A percentile compares a stretch with the other conserved stretches of the same genome.
Conservation (phyloP, 2,329 filamentous ascomycete genomes). For the Botryotinia calthae region DNA sequence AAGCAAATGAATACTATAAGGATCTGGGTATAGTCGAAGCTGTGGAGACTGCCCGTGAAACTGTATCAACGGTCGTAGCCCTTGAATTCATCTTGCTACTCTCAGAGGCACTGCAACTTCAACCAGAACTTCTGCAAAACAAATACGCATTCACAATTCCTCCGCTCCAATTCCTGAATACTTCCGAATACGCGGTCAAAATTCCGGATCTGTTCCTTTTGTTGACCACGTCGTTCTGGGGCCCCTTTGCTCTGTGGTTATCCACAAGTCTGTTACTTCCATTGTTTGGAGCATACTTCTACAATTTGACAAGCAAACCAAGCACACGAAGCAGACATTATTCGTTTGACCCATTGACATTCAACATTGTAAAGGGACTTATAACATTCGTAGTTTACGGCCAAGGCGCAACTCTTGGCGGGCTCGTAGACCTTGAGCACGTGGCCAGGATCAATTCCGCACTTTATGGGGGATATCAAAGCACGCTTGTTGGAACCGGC, state of each 20-base stretch:
- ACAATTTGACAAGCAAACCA: slow-evolving; percentile 71
- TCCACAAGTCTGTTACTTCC: slow-evolving; percentile 71
- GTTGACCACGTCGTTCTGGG: slow-evolving; percentile 78
- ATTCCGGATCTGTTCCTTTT: slow-evolving; percentile 80
- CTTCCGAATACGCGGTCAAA: slow-evolving; percentile 59
- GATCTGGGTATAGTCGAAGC: slow-evolving; percentile 65
- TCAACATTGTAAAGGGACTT: slow-evolving; percentile 84
- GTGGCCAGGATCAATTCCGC: slow-evolving; percentile 63
- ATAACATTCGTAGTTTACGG: slow-evolving; percentile 78
- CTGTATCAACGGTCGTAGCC: slow-evolving; percentile 68
- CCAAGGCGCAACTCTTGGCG: slow-evolving; percentile 61
- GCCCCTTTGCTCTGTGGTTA: slow-evolving; percentile 72
- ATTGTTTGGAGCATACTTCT: slow-evolving; percentile 75
- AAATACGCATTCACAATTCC: slow-evolving; percentile 72
- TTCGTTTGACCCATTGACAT: slow-evolving; percentile 79
- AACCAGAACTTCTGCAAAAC: slow-evolving; percentile 67
- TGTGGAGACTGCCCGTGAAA: slow-evolving; percentile 64
- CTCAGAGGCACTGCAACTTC: slow-evolving; percentile 69
- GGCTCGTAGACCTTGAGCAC: slow-evolving; percentile 57
- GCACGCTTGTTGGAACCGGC: slow-evolving; percentile 64
- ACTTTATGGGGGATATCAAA: slow-evolving; percentile 69
- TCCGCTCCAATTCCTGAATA: slow-evolving; percentile 53
- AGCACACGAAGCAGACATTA: slow-evolving; percentile 47
- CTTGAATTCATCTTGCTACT: slow-evolving; percentile 66
- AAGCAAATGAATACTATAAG: slow-evolving; percentile 62